Percentiles rank a stretch among this genome's conserved stretches.
Conservation (phyloP, 2,329 filamentous ascomycete genomes). For the Metarhizium humberi region DNA sequence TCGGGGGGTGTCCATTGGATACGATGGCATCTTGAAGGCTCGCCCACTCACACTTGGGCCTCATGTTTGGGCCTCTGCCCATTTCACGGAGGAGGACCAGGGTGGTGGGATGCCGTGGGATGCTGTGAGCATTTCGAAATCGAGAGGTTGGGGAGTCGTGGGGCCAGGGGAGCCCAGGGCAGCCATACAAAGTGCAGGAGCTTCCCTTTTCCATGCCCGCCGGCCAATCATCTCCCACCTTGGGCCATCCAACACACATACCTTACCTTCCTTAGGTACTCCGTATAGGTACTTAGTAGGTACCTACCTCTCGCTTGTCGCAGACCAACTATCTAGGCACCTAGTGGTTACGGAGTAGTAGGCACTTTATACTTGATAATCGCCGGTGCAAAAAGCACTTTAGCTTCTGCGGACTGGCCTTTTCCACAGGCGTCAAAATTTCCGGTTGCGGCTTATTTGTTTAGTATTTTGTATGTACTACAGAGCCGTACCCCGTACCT, state of each 20-base stretch:
- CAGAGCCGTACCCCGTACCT: no score
- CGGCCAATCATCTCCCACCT: conserved; percentile 4
- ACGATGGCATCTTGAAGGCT: background rate
- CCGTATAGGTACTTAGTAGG: background rate
- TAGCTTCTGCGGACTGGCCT: no score
- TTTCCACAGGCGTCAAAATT: no score
- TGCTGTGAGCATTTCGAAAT: background rate
- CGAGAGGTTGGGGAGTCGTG: conserved; percentile 8
- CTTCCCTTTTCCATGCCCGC: background rate
- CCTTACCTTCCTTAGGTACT: no score
- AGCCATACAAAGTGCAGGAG: no score
- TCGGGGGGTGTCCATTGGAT: background rate
- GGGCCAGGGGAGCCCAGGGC: background rate
- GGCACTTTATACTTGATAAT: no score
- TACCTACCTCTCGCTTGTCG: background rate
- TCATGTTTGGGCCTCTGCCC: conserved; percentile 5
- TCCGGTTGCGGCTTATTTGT: no score
- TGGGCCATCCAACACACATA: background rate
- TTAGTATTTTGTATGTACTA: no score
- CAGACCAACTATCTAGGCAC: no score
- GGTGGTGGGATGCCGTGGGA: background rate
- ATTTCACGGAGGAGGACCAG: background rate
- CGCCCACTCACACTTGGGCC: conserved; percentile 4
- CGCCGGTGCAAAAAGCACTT: no score
- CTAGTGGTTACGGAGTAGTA: no score